Conservation (phyloP, 306 rosid species). For the Glycine latifolia region DNA sequence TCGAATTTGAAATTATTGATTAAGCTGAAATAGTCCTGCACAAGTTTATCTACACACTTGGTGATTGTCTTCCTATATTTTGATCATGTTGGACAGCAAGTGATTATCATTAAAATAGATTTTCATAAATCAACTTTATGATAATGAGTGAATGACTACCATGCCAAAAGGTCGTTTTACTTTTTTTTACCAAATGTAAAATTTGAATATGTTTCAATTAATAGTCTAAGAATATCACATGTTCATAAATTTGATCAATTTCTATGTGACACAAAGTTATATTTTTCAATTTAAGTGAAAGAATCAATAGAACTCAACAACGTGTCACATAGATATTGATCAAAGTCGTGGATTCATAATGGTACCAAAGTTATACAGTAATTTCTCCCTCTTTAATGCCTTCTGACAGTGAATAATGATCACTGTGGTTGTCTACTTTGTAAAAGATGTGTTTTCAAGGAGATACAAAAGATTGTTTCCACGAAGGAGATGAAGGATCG, state of each 20-base stretch:
- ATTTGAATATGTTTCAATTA: not conserved
- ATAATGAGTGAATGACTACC: not conserved
- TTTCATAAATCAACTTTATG: constrained; percentile 21
- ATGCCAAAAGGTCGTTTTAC: not conserved
- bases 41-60: no score
- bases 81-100: not conserved
- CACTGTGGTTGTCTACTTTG: constrained; percentile 19
- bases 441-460: not conserved
- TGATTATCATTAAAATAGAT: constrained; percentile 3
- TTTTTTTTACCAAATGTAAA: not conserved
- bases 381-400: not conserved
- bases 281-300: not conserved
- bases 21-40: no score
- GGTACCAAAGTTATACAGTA: not conserved
- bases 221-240: not conserved
- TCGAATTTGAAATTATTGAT: no score
- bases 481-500: not conserved
- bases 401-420: constrained; percentile 13
- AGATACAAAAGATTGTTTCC: constrained; percentile 23
- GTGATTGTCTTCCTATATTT: not conserved
- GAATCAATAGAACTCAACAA: not conserved
- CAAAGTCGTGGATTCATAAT: not conserved
- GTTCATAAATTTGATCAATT: not conserved
- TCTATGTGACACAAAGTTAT: not conserved
- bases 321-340: not conserved